A percentile compares a stretch with the other conserved stretches of the same genome.
Evolutionary conservation across 116 monocot species (phyloP).

Genomic region (Trichopus zeylanicus): DNA sequence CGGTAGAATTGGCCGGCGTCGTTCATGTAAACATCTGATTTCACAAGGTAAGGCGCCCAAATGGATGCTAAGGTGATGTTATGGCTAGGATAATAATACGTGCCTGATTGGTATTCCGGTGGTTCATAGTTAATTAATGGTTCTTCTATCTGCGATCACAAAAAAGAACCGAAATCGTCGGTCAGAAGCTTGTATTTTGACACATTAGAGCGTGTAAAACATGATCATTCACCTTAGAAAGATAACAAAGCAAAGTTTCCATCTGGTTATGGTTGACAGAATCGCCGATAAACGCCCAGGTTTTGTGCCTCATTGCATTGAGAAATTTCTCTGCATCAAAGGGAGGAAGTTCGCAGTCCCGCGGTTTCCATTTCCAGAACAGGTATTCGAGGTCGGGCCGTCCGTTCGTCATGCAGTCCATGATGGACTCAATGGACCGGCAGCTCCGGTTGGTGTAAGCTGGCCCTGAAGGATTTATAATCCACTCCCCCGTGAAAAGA

Average conservation of each 20-base stretch:
- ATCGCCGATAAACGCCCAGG: conserved; percentile 57
- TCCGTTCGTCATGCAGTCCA: conserved; percentile 62
- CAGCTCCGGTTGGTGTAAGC: conserved; percentile 42
- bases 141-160: conserved; percentile 30
- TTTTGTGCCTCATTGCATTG: conserved; percentile 43
- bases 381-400: conserved; percentile 44
- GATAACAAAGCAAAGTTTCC: conserved; percentile 52
- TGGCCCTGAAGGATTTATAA: conserved; percentile 37
- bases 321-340: conserved; percentile 41
- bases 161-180: not conserved
- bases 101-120: conserved; percentile 37
- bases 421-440: conserved; percentile 20
- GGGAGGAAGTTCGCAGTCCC: conserved; percentile 28
- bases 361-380: conserved; percentile 63
- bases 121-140: conserved; percentile 43
- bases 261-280: conserved; percentile 54
- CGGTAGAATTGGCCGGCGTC: conserved; percentile 33
- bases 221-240: conserved; percentile 32
- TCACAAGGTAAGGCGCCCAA: conserved; percentile 59
- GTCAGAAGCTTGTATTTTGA: too few species aligned
- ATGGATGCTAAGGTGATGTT: conserved; percentile 56
- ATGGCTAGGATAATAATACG: conserved; percentile 42
- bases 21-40: conserved; percentile 50
- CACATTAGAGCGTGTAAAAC: not conserved
- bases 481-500: conserved; percentile 48